Base-by-base conservation (phyloP, 2,329 filamentous ascomycete genomes). In the Cercospora citrullina region DNA sequence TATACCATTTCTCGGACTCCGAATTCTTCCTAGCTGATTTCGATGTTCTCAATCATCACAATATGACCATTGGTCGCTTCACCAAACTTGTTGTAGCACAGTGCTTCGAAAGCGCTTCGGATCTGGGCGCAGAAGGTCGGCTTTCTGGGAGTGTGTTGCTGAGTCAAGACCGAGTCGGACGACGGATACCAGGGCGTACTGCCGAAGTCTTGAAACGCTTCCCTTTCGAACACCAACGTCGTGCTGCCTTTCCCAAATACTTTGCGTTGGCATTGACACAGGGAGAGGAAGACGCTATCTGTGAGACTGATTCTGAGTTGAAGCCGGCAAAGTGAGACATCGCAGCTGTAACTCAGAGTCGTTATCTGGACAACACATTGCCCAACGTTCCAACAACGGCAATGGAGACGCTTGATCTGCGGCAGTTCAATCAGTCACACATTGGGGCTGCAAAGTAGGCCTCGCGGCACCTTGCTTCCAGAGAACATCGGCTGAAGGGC, bases 21-120 rank as follows among this genome's bases (percentile, higher is more conserved):
- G 89, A 91, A 76, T 91, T 90, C 76, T 75, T 87, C 28, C 83
- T 83, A 5, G 76, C 79, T 36, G 89, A 91, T 76, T 91, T 87
- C 71, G 82, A 81, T 23, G 79, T 89, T 1, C 81, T 89, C 80
- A 91, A 87, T 77, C 85, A 81, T 71, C 85, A 76, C 58, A 86
- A 85, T 1, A 87, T 33, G 57, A 60, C 57, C 14, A 60, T 60
- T 8, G 57, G 57, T 12, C 57, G 57, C 26, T 60, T 60, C n/a
- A 60, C 57, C 14, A 33, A 60, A 33, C 14, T 60, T 1, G 30
- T 60, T 4, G 57, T 36, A 10, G 57, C 30, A 21, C 57, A 60
- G 9, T 5, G 57, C 14, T 36, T 60, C n/a, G 18, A 21, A 36
- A 30, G 57, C 5, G n/a, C 57, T 2, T 1, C 3, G 3, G 57